Base-by-base conservation (phyloP, 2,329 filamentous ascomycete species). In the Alternaria brassicae region DNA sequence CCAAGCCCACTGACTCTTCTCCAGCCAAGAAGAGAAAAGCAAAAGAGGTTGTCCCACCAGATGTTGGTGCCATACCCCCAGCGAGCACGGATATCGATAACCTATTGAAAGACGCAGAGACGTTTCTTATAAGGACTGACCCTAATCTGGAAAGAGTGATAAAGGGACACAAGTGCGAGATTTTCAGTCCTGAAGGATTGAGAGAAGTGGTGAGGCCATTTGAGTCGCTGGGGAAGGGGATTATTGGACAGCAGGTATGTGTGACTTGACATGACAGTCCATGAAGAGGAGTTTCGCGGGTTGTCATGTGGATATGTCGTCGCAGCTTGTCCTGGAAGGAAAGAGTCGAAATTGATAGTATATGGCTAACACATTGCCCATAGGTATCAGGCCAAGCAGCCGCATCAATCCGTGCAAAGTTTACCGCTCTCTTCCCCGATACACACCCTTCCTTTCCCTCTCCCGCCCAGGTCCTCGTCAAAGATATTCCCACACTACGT, bases 201-300 rank as follows among this genome's bases (percentile, higher is more conserved):
- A 87, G 89, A 27, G 92, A 97, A 77, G 84, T 87, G 64, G 87
- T 97, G 60, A 92, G 98, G 78, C 95, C 95, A 0, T 99, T 97
- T 72, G 89, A 90, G 68, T 89, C 87, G 57, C 84, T 99, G 32
- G 85, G 87, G 37, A 93, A 90, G 77, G 91, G 93, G 51, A 97
- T 99, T 73, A 96, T 98, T 70, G 93, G 92, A 53, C 95, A 98
- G 79, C 95, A 99, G 81, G 76, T 79, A 72, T 21, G 68, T 69
- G 13, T 15, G n/a, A 19, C 1, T 13, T 42, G 37, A 36, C 21
- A 13, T 12, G 10, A 12, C 10, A 12, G 37, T 4, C 21, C 9
- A 6, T 39, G 17, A 21, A 6, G 1, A 30, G 25, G 34, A 10
- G 0, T 6, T 10, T 8, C 4, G 28, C 17, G 36, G 5, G 23